A percentile compares a stretch with the other conserved stretches of the same genome.
These are phyloP conservation scores for Eimeria sp. DNA, from an alignment of 169 alveolate species.

Conservation along the genomic window DNA sequence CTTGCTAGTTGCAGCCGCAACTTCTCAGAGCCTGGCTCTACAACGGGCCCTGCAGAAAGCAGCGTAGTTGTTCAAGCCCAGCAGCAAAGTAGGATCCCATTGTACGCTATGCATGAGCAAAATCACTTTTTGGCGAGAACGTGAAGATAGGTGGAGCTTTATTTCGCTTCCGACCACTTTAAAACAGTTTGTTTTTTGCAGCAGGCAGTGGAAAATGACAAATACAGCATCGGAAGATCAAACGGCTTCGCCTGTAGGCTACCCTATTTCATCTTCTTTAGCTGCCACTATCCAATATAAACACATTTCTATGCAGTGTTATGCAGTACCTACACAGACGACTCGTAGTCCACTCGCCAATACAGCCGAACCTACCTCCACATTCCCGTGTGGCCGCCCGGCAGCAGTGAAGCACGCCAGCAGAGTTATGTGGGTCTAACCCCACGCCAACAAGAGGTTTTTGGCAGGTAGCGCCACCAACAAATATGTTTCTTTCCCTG, in stretches of 20 bases:
- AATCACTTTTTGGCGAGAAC: too few species aligned
- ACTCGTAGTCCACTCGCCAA: background rate
- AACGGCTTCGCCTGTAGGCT: background rate
- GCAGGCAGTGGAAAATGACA: background rate
- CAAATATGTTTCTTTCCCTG: background rate
- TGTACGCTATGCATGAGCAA: background rate
- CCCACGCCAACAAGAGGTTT: background rate
- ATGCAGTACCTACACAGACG: background rate
- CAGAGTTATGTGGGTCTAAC: conserved; percentile 29
- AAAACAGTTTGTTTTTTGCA: background rate
- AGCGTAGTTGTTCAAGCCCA: background rate
- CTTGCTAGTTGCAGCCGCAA: conserved; percentile 79
- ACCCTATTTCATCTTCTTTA: background rate
- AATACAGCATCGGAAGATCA: background rate
- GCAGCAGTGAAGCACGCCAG: conserved; percentile 52
- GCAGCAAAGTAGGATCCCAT: background rate
- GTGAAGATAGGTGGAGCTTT: too few species aligned
- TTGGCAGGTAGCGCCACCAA: background rate
- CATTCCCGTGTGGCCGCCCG: conserved; percentile 28
- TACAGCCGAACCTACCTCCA: conserved; percentile 21
- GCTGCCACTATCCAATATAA: background rate
- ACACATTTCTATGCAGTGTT: too few species aligned
- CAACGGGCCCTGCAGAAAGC: background rate
- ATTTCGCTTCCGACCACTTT: too few species aligned
- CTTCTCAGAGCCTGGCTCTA: conserved; percentile 72